Percentiles rank a stretch among this genome's conserved stretches.
Evolutionary conservation across 805 yeast genomes (phyloP).

Genomic region (Schwanniomyces pseudopolymorphus): DNA sequence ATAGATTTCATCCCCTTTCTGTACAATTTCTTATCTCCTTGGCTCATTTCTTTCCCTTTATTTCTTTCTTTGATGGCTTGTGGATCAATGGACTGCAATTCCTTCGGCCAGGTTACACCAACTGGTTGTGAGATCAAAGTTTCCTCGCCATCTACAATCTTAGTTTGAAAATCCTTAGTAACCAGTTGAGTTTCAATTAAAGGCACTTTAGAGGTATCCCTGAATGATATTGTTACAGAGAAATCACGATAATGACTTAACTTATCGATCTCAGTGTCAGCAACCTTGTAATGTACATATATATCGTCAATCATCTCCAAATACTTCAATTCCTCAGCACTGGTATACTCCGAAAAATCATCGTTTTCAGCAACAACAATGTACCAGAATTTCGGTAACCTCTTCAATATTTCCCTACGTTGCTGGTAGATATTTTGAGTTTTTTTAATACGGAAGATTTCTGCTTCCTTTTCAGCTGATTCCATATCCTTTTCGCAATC

Average conservation of each 20-base stretch:
- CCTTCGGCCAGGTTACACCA: constrained; percentile 67
- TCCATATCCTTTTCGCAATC: constrained; percentile 59
- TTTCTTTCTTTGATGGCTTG: constrained; percentile 38
- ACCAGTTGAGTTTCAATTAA: constrained; percentile 58
- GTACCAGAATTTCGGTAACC: constrained; percentile 83
- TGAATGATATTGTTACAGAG: constrained; percentile 57
- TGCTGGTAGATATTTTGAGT: constrained; percentile 58
- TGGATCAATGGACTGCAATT: constrained; percentile 58
- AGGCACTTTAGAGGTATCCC: constrained; percentile 37
- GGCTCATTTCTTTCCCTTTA: constrained; percentile 35
- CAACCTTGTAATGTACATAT: constrained; percentile 53
- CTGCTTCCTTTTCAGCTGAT: constrained; percentile 58
- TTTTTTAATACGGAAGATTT: constrained; percentile 49
- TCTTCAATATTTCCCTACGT: constrained; percentile 51
- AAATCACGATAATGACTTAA: constrained; percentile 52
- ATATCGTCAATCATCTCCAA: constrained; percentile 67
- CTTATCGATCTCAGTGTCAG: constrained; percentile 22
- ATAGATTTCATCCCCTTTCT: constrained; percentile 77
- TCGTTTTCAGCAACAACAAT: constrained; percentile 79
- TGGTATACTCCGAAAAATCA: constrained; percentile 78
- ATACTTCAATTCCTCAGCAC: constrained; percentile 73
- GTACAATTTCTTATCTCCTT: constrained; percentile 58
- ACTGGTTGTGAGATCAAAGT: constrained; percentile 54
- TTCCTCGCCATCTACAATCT: constrained; percentile 54
- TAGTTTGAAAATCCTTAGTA: constrained; percentile 55